Base-by-base conservation (phyloP, 2,329 filamentous ascomycete genomes). In the Fusarium sp. region DNA sequence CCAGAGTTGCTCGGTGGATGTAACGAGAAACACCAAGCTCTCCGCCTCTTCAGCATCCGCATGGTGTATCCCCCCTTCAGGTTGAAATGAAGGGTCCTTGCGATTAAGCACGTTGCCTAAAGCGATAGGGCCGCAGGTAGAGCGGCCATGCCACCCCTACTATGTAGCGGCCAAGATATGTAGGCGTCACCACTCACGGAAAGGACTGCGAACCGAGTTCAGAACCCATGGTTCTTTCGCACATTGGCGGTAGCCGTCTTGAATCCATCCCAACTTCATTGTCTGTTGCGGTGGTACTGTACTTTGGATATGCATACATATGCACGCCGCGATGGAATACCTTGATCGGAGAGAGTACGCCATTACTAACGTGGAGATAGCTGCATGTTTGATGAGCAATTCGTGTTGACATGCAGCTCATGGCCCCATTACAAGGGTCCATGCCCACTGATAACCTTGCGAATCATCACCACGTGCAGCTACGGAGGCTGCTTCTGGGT, bases 331-430 rank as follows among this genome's bases (percentile, higher is more conserved):
- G 65, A 54, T 51, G 45, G 22, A 47, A 60, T 42, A 26, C 56
- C 56, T 71, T 54, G 70, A 38, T 50, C 44, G 33, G 47, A 56
- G 14, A 58, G 48, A 62, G 58, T 57, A 51, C 44, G 47, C 60
- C 53, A 57, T 55, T 58, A 60, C 53, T 45, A 68, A 71, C 53
- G 45, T 73, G 66, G 70, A 73, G 53, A 71, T 62, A 57, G 39
- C 65, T 73, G 71, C 58, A 65, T 60, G 61, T 71, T 73, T 68
- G 62, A 55, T 63, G 67, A 73, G 62, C 53, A 73, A 56, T 45
- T 68, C 70, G 65, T 70, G 68, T 64, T 41, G 69, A 71, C 57
- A 73, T 73, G 66, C 70, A 73, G 44, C 54, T 71, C 66, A 73
- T 73, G 47, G 56, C 41, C 33, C 57, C 71, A 50, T 71, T 57